phyloP scores from a whole-genome alignment of 1,284 basidiomycete genomes.

The Boletus calvinii region DNA sequence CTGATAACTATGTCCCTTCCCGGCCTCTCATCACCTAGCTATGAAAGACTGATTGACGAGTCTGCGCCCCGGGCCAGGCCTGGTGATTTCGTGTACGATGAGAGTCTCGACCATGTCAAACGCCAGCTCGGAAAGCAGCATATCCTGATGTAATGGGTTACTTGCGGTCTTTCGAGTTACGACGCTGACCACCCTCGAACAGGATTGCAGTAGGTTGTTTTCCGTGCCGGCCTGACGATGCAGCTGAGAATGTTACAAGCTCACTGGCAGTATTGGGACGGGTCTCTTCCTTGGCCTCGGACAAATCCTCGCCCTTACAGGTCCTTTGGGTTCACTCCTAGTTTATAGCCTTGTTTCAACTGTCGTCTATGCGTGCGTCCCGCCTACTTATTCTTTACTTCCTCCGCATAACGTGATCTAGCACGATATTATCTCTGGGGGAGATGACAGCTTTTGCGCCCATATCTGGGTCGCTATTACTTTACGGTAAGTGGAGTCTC shows the following conservation, averaged over 20 bases:
- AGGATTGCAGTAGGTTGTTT: conserved; percentile 56
- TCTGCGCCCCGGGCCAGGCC: not conserved
- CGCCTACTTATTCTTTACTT: not conserved
- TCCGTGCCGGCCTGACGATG: not conserved
- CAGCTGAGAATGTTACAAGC: conserved; percentile 38
- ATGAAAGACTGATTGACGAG: not conserved
- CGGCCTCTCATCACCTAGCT: not conserved
- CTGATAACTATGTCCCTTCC: not conserved
- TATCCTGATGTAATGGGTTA: conserved; percentile 27
- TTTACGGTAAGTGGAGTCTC: conserved; percentile 45
- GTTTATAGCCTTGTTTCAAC: conserved; percentile 61
- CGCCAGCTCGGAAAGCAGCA: conserved; percentile 26
- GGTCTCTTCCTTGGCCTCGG: conserved; percentile 84
- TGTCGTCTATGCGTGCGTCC: conserved; percentile 57
- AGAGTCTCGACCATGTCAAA: conserved; percentile 23
- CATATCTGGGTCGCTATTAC: conserved; percentile 72
- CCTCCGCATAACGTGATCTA: conserved; percentile 22
- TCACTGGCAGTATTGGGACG: conserved; percentile 73
- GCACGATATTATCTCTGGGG: conserved; percentile 61
- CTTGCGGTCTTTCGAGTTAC: too few species aligned
- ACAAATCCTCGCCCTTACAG: conserved; percentile 50
- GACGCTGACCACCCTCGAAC: conserved; percentile 6
- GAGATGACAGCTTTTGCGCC: conserved; percentile 74
- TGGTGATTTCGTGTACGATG: conserved; percentile 18
- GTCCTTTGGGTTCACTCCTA: conserved; percentile 61